These are phyloP conservation scores for Eudorina sp. DNA, from an alignment of 139 green algal genomes.

Conservation along the genomic window DNA sequence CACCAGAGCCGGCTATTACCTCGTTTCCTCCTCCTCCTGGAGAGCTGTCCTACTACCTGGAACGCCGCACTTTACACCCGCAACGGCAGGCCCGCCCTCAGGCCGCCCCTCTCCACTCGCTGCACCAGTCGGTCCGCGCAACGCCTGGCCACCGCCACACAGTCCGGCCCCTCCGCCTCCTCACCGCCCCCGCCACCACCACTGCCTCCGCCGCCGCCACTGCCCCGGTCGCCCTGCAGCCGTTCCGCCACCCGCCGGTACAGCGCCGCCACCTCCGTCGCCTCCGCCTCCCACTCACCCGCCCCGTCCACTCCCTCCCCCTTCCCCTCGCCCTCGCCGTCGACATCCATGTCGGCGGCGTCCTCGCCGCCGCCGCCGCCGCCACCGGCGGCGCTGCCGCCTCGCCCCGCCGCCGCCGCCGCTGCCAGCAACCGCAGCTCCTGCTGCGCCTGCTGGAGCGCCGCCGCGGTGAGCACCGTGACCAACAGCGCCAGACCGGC, in stretches of 20 bases:
- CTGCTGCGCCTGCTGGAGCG: not conserved
- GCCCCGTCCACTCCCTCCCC: no score
- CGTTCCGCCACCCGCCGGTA: not conserved
- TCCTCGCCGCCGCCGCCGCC: not conserved
- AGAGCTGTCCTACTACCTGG: no score
- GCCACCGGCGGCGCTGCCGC: not conserved
- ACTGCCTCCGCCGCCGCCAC: not conserved
- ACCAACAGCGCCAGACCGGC: conserved; percentile 3
- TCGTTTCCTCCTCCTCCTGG: no score
- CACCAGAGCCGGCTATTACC: no score
- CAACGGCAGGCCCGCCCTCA: not conserved
- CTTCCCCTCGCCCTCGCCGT: not conserved
- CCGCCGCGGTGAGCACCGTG: not conserved
- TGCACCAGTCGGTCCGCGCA: not conserved
- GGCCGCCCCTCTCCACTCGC: not conserved
- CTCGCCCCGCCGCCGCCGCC: not conserved
- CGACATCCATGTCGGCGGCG: no score
- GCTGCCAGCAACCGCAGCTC: not conserved
- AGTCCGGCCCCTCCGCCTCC: not conserved
- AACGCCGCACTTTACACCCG: not conserved
- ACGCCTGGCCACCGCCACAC: not conserved
- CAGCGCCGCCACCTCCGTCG: not conserved
- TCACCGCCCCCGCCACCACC: no score
- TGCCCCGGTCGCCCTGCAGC: not conserved
- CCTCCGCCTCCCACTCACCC: not conserved